Evolutionary conservation across 352 stramenopile genomes (phyloP), one percentile per base, ranked within the genome.

Genomic region (Bremia lactucae): DNA sequence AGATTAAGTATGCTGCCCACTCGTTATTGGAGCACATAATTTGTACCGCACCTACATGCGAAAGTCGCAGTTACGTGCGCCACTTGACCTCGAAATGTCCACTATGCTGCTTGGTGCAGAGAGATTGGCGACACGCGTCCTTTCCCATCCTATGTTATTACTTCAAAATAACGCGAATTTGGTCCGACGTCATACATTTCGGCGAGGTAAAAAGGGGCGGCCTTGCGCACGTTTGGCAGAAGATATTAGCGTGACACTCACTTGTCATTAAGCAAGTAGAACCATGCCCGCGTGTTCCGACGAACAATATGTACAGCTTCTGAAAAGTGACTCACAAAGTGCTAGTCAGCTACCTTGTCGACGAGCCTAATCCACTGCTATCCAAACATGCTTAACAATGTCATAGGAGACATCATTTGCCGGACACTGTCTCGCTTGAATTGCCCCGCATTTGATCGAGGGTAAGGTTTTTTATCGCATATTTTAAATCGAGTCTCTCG

Each of bases 201-300:
- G 11, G 29, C 34, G 39, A 49, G 45, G 49, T 63, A 63, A 39
- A 64, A 64, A 64, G 55, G 50, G 44, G 34, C 31, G 33, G 22
- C 13, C 9, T 48, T 45, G 41, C 42, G 51, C 44, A 43, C 42
- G 35, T 5, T 40, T 39, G 29, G 6, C 15, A 11, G 11, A 36
- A 33, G 20, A 16, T 39, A 19, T 24, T 38, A 24, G 23, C 23
- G 13, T 35, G 20, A 23, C 38, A 29, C 51, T 52, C 42, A 52
- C 19, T 59, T 49, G 42, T 49, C 52, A 59, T 36, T 21, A 21
- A 23, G 20, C 26, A 8, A 16, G 20, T 38, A 16, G 40, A 31
- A 28, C n/a, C n/a, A n/a, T n/a, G n/a, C n/a, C n/a, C n/a, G n/a
- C n/a, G n/a, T n/a, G 24, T 28, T 10, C 6, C 10, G 24, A 28